These are phyloP conservation scores for Populus davidiana DNA, from an alignment of 345 rosid species.

Conservation along the genomic window DNA sequence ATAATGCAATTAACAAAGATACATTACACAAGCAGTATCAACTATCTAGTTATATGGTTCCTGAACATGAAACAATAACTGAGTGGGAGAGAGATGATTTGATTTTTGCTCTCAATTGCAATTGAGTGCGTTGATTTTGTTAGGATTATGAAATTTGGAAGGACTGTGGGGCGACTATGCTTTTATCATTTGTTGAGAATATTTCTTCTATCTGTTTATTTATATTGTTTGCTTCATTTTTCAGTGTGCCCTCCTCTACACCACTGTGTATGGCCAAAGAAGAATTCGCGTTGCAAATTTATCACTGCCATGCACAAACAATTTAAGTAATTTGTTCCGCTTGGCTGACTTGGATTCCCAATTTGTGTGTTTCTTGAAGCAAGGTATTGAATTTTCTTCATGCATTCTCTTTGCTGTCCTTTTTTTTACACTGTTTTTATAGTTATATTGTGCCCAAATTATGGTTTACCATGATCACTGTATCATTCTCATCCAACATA, in stretches of 20 bases:
- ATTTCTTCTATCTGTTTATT: neutral
- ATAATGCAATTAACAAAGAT: neutral
- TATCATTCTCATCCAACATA: neutral
- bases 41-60: neutral
- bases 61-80: neutral
- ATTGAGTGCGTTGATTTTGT: neutral
- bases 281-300: slow-evolving; percentile 88
- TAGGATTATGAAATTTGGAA: neutral
- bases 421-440: neutral
- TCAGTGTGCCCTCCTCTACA: slow-evolving; percentile 96
- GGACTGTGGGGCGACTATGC: neutral
- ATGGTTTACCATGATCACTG: neutral
- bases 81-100: neutral
- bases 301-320: slow-evolving; percentile 87
- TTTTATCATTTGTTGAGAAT: neutral
- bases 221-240: slow-evolving; percentile 21
- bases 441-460: neutral
- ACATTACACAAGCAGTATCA: neutral
- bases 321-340: slow-evolving; percentile 85
- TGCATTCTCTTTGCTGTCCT: neutral
- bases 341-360: slow-evolving; percentile 95
- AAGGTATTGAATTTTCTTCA: slow-evolving; percentile 46
- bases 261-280: slow-evolving; percentile 88
- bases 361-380: slow-evolving; percentile 91
- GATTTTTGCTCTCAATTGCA: neutral